Evolutionary conservation across 2,329 filamentous ascomycete genomes (phyloP).

Genomic region (Pseudocercospora vitis): DNA sequence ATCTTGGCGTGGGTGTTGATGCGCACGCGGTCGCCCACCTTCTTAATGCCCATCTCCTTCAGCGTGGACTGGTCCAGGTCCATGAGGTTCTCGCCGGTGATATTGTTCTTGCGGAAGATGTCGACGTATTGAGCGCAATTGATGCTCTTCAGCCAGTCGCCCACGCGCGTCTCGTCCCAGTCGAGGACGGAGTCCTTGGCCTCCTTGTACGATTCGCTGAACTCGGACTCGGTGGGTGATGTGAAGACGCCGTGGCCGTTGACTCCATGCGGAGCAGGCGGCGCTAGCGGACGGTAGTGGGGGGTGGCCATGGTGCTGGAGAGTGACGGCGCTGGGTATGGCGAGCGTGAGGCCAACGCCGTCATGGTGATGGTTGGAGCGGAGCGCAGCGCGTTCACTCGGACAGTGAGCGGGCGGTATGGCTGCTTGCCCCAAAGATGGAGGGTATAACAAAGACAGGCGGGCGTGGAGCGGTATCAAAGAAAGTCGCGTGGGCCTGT

Average conservation of each 20-base stretch:
- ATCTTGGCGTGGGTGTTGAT: constrained; percentile 58
- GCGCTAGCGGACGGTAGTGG: constrained; percentile 31
- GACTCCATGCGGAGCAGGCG: constrained; percentile 16
- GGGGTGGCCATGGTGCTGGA: constrained; percentile 28
- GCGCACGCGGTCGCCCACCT: constrained; percentile 92
- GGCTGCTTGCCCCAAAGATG: constrained; percentile 6
- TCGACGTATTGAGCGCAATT: constrained; percentile 93
- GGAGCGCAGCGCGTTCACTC: not conserved
- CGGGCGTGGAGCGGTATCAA: constrained; percentile 5
- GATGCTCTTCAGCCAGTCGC: constrained; percentile 85
- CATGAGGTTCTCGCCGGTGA: constrained; percentile 93
- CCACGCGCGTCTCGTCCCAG: constrained; percentile 91
- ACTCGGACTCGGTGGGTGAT: constrained; percentile 89
- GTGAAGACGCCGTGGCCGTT: constrained; percentile 55
- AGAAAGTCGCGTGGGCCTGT: constrained; percentile 5
- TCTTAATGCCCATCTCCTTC: constrained; percentile 97
- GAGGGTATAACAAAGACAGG: constrained; percentile 26
- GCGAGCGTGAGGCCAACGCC: constrained; percentile 74
- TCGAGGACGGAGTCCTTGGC: constrained; percentile 43
- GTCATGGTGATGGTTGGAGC: constrained; percentile 55
- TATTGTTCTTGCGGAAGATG: constrained; percentile 85
- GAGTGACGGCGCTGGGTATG: constrained; percentile 58
- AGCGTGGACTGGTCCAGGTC: constrained; percentile 96
- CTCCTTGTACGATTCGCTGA: constrained; percentile 70
- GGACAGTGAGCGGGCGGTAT: constrained; percentile 12